A percentile compares a stretch with the other conserved stretches of the same genome.
Conservation (phyloP, 2,329 filamentous ascomycete genomes). For the Herpotrichia juniperi region DNA sequence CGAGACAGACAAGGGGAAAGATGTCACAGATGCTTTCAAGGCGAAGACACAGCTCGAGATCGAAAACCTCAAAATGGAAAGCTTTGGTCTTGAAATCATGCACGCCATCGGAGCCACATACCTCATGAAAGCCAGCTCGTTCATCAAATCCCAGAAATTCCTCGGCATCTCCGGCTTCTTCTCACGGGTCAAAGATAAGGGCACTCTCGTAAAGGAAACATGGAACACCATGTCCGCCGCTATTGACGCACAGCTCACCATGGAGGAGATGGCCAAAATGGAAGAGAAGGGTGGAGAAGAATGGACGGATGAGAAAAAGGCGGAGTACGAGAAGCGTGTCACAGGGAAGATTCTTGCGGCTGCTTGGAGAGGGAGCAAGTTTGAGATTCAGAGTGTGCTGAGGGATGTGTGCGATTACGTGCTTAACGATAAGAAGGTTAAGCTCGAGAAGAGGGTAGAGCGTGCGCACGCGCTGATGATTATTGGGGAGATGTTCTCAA, state of each 20-base stretch:
- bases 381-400: conserved; percentile 95
- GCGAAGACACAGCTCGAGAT: conserved; percentile 94
- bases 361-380: conserved; percentile 94
- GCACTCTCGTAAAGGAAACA: conserved; percentile 94
- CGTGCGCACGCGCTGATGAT: conserved; percentile 88
- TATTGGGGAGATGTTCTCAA: conserved; percentile 85
- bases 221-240: conserved; percentile 97
- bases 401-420: conserved; percentile 92
- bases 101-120: conserved; percentile 95
- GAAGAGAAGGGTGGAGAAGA: conserved; percentile 95
- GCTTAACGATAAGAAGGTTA: conserved; percentile 78
- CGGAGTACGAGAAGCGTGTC: conserved; percentile 92
- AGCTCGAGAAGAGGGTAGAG: conserved; percentile 84
- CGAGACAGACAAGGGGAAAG: conserved; percentile 86
- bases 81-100: conserved; percentile 93
- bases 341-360: conserved; percentile 98
- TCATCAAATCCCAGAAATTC: conserved; percentile 96
- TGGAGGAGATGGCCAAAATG: conserved; percentile 98
- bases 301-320: conserved; percentile 97
- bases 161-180: conserved; percentile 96
- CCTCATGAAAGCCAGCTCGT: conserved; percentile 80
- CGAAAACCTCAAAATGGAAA: conserved; percentile 99
- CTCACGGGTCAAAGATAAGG: conserved; percentile 92
- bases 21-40: conserved; percentile 88
- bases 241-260: conserved; percentile 96